phyloP scores from a whole-genome alignment of 2,329 filamentous ascomycete genomes.

The Colletotrichum sp. region DNA sequence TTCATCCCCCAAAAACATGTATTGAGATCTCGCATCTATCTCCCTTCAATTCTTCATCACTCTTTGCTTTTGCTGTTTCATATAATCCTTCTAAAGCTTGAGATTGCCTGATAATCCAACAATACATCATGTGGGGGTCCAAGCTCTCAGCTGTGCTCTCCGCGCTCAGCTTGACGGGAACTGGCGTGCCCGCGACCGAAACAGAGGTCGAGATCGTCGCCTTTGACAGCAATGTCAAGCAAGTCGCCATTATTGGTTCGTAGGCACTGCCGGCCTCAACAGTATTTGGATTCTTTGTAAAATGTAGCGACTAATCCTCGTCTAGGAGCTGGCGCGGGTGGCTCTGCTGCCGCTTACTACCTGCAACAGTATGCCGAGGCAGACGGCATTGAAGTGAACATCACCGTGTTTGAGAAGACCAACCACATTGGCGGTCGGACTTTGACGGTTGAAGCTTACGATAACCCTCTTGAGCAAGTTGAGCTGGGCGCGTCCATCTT shows the following conservation, averaged over 20 bases:
- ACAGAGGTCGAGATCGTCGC: neutral
- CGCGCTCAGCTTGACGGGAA: conserved; percentile 18
- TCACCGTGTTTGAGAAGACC: conserved; percentile 87
- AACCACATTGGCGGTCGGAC: conserved; percentile 83
- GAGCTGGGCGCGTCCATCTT: conserved; percentile 95
- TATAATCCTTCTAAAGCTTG: neutral
- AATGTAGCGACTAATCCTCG: neutral
- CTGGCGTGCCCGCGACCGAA: conserved; percentile 17
- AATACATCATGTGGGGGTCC: conserved; percentile 17
- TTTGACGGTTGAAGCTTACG: conserved; percentile 81
- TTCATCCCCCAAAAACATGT: neutral
- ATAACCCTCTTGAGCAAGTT: conserved; percentile 69
- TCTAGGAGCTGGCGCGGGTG: conserved; percentile 85
- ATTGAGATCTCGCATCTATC: neutral
- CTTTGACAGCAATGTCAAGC: conserved; percentile 20
- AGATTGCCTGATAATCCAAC: neutral
- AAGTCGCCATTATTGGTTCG: conserved; percentile 34
- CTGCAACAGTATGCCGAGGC: conserved; percentile 73
- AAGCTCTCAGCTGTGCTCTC: conserved; percentile 24
- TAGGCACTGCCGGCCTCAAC: neutral
- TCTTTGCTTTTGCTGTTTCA: neutral
- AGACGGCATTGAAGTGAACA: conserved; percentile 68
- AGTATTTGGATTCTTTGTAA: neutral
- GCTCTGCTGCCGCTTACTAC: conserved; percentile 86
- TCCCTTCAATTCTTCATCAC: neutral